A percentile compares a stretch with the other conserved stretches of the same genome.
phyloP scores from a whole-genome alignment of 495 filamentous ascomycete species.

The Penicillium coffeae region DNA sequence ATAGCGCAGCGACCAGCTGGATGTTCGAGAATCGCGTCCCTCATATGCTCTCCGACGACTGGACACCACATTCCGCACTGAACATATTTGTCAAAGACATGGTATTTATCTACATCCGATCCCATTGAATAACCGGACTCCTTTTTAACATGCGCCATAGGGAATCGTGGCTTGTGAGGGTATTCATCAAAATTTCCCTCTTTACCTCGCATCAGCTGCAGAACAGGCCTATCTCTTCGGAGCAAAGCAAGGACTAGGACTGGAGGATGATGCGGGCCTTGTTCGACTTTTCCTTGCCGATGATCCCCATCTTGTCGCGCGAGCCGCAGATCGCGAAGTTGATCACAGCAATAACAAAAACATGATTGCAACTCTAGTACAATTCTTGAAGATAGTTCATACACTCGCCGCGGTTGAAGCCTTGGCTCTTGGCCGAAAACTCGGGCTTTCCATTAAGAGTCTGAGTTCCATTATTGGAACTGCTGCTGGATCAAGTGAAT shows the following conservation, averaged over 20 bases:
- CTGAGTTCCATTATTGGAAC: slow-evolving; percentile 8
- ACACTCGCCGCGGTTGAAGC: slow-evolving; percentile 7
- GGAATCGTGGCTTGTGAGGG: slow-evolving; percentile 10
- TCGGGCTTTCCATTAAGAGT: slow-evolving; percentile 3
- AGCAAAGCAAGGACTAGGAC: slow-evolving; percentile 3
- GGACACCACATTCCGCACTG: slow-evolving; percentile 10
- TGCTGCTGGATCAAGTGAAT: slow-evolving; percentile 6
- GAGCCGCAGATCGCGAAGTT: slow-evolving; percentile 1
- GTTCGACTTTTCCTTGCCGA: slow-evolving; percentile 9
- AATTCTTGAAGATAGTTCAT: slow-evolving; percentile 5
- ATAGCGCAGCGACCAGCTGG: slow-evolving; percentile 9
- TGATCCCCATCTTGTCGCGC: slow-evolving; percentile 3
- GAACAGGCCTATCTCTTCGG: slow-evolving; percentile 9
- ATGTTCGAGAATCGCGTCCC: slow-evolving; percentile 12
- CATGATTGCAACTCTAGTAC: neutral
- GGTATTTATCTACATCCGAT: neutral
- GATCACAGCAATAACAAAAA: neutral
- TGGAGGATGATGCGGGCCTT: slow-evolving; percentile 7
- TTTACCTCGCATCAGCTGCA: slow-evolving; percentile 9
- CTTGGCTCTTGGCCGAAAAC: slow-evolving; percentile 6
- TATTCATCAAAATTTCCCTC: slow-evolving; percentile 7
- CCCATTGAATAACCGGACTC: neutral
- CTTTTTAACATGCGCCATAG: neutral
- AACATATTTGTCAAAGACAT: slow-evolving; percentile 12
- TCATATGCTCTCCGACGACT: slow-evolving; percentile 9